Base-by-base conservation (phyloP, 2,329 filamentous ascomycete genomes). In the Xylaria sp. region DNA sequence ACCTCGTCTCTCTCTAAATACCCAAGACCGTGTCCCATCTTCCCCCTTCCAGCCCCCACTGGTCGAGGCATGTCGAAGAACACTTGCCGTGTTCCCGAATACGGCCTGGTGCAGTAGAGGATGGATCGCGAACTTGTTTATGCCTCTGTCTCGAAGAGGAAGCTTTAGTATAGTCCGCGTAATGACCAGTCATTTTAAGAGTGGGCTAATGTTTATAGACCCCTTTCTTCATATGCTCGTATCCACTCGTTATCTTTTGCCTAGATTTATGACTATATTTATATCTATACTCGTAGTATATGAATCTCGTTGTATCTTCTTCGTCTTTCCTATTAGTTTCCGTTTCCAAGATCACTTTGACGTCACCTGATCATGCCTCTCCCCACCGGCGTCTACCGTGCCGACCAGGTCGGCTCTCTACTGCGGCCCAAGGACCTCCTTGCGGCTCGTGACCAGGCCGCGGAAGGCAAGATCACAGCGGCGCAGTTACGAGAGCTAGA, bases 341-440 rank as follows among this genome's bases (percentile, higher is more conserved):
- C 46, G 36, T 33, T 36, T 10, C 48, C 28, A 26, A 61, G 7
- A 23, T 38, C 56, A 48, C 61, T 51, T 48, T 28, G 33, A 26
- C 40, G 48, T 20, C 59, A 33, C 23, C 28, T 26, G 28, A 65
- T 23, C 44, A 82, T 83, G 81, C 76, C 80, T 76, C 79, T 83
- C 51, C 81, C 81, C 33, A 74, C 73, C 23, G 81, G 80, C 63
- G 80, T 83, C 74, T 83, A 83, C 75, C 82, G 82, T 66, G 84
- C 85, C 73, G 86, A 88, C 80, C 86, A 88, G 72, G 85, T 88
- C 72, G 85, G 86, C 60, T 87, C 85, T 23, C 84, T 87, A 71
- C 81, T 88, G 23, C 84, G 86, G 38, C 84, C 85, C 66, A 81
- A 82, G 72, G 76, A 80, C 7, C 80, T 88, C 59, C 81, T 87